phyloP scores from a whole-genome alignment of 2,329 filamentous ascomycete species.

The Aspergillus clavatus region DNA sequence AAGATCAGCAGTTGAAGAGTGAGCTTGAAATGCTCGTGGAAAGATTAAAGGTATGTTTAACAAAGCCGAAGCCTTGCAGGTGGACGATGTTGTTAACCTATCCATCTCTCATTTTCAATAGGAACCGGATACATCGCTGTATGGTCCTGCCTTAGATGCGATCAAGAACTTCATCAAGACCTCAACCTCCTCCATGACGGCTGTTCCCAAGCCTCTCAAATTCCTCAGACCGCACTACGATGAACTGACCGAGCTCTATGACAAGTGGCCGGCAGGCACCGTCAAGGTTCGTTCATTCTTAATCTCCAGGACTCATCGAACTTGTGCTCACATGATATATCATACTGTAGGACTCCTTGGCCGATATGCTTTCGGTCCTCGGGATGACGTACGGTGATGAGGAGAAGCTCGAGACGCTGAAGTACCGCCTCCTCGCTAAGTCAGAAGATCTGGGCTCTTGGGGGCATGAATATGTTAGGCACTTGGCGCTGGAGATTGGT shows the following conservation, averaged over 20 bases:
- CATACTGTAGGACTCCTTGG: slow-evolving; percentile 60
- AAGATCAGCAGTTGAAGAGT: slow-evolving; percentile 96
- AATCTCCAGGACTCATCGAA: not conserved
- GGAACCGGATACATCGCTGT: slow-evolving; percentile 82
- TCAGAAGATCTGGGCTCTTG: slow-evolving; percentile 91
- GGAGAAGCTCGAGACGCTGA: slow-evolving; percentile 90
- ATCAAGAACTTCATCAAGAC: slow-evolving; percentile 99
- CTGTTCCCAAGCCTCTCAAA: slow-evolving; percentile 95
- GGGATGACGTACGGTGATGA: slow-evolving; percentile 99
- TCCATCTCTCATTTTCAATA: slow-evolving; percentile 35
- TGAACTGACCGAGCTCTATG: slow-evolving; percentile 78
- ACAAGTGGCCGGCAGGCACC: slow-evolving; percentile 76
- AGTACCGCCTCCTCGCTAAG: slow-evolving; percentile 85
- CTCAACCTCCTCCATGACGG: slow-evolving; percentile 98
- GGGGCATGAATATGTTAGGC: slow-evolving; percentile 97
- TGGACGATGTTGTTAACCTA: slow-evolving; percentile 24
- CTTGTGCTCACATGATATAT: slow-evolving; percentile 10
- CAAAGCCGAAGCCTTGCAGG: slow-evolving; percentile 6
- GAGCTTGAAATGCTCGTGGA: slow-evolving; percentile 98
- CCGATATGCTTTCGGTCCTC: slow-evolving; percentile 93
- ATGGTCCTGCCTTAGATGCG: slow-evolving; percentile 86
- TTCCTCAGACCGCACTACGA: slow-evolving; percentile 97
- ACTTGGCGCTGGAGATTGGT: slow-evolving; percentile 91
- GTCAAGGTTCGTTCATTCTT: slow-evolving; percentile 62
- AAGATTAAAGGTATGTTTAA: slow-evolving; percentile 67